These are phyloP conservation scores for Gossypium australe DNA, from an alignment of 345 rosid genomes.

Conservation along the genomic window DNA sequence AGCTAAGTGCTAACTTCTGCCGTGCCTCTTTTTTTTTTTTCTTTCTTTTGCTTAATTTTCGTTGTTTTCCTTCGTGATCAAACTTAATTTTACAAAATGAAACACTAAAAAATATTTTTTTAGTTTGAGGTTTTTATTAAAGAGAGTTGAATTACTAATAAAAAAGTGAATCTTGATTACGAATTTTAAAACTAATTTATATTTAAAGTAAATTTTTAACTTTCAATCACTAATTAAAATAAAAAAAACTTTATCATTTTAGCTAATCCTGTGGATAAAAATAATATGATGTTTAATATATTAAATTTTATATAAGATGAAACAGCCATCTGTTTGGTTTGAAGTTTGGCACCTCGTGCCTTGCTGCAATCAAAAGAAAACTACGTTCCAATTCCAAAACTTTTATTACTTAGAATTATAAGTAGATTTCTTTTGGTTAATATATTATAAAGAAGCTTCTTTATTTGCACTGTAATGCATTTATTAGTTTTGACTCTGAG, in stretches of 20 bases:
- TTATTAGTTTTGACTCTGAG: slow-evolving; percentile 2
- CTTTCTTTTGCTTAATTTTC: neutral
- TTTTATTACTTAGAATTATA: neutral
- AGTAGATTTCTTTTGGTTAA: slow-evolving; percentile 8
- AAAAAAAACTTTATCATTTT: too few relatives aligned
- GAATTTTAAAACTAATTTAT: too few relatives aligned
- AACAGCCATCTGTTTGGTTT: neutral
- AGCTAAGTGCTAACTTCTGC: neutral
- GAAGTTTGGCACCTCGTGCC: slow-evolving; percentile 7
- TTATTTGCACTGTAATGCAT: neutral
- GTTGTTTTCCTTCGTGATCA: neutral
- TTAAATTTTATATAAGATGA: neutral
- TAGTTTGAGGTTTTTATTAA: too few relatives aligned
- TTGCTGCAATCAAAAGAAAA: slow-evolving; percentile 16
- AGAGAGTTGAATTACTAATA: too few relatives aligned
- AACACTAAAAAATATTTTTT: too few relatives aligned
- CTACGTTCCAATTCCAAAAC: neutral
- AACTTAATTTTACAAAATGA: neutral
- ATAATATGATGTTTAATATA: neutral
- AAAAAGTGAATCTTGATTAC: fast-evolving
- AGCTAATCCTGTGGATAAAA: too few relatives aligned
- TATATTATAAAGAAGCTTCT: slow-evolving; percentile 14
- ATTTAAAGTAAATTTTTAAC: too few relatives aligned
- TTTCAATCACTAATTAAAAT: too few relatives aligned
- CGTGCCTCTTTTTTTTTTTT: neutral